Base-by-base conservation (phyloP, 306 rosid genomes). In the Quercus wislizeni region DNA sequence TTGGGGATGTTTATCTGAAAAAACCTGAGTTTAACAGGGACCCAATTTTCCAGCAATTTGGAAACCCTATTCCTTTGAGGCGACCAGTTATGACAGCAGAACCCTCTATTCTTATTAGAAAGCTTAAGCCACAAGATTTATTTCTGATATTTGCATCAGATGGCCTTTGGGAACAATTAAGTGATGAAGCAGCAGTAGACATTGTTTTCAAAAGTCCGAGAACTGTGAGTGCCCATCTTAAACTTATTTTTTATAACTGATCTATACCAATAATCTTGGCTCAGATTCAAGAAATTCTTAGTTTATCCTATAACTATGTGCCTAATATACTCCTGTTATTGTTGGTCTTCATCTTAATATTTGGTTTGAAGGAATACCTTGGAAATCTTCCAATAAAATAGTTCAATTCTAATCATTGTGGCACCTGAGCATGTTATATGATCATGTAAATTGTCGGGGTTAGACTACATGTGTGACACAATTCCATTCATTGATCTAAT, bases 141-240 rank as follows among this genome's bases (percentile, higher is more conserved):
- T 95, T 95, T 90, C 85, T 95, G 79, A 93, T 95, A 80, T 95
- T 95, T 79, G 98, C 99, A 79, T 95, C 99, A 11, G 99, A 95
- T 79, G 99, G 99, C 79, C 97, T 95, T 27, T 95, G 99, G 99
- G 99, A 95, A 86, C 99, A 92, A 81, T 79, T 95, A 74, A 95
- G 88, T 31, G 99, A 95, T 72, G 91, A 93, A 46, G 87, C 84
- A 54, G 99, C 97, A 6, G 99, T 95, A 49, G 90, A 93, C 63
- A 91, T 95, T 49, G 99, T 95, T 71, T 90, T 78, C 82, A 95
- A 88, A 79, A 84, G 86, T 83, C 98, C 99, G 18, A 90, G 98
- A 89, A 93, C 94, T 9, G 99, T 95, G 83, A 91, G 99, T 89
- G 28, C 74, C 79, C 55, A 33, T 56, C 58, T 35, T 69, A 80